Base-by-base conservation (phyloP, 371 early-diverging fungal genomes). In the Syncephalastrum monosporum region DNA sequence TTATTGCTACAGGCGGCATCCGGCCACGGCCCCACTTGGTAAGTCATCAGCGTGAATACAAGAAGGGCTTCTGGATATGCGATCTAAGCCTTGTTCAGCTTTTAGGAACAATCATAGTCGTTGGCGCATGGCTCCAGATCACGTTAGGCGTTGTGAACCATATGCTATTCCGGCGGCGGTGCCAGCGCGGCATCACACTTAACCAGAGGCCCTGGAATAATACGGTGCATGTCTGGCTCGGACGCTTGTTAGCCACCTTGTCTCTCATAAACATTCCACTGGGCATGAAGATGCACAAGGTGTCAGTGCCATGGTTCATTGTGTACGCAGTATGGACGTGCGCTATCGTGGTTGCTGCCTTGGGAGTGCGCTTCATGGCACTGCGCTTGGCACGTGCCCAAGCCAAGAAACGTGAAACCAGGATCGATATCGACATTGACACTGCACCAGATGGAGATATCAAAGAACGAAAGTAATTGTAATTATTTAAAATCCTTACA, bases 251-350 rank as follows among this genome's bases (percentile, higher is more conserved):
- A n/a, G 14, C 48, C 16, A 13, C 58, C 1, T 23, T 66, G 3
- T 65, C 74, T 6, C 13, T 66, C 42, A 21, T 74, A 4, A 74
- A 70, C 48, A 64, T 74, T n/a, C 63, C 67, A 3, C 54, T 74
- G 42, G 71, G 74, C 12, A 71, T 74, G 66, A 52, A 49, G 5
- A 66, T 71, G 42, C 68, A 64, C 17, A 47, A 56, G 45, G 43
- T 59, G 13, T 42, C 46, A 5, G 4, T 55, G 6, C 43, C 53
- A 5, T 16, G 54, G n/a, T 74, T 53, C 52, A 62, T 68, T 44
- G 47, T 27, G 13, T 71, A 68, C 38, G 60, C 55, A 29, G 46
- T 64, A 3, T 70, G 71, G 74, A 15, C 64, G 1, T 33, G 61
- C 13, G 45, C 47, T 19, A 17, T 46, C 5, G 44, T 48, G 10